Evolutionary conservation across 371 early-diverging fungal species (phyloP).

Genomic region (Basidiobolus meristosporus): DNA sequence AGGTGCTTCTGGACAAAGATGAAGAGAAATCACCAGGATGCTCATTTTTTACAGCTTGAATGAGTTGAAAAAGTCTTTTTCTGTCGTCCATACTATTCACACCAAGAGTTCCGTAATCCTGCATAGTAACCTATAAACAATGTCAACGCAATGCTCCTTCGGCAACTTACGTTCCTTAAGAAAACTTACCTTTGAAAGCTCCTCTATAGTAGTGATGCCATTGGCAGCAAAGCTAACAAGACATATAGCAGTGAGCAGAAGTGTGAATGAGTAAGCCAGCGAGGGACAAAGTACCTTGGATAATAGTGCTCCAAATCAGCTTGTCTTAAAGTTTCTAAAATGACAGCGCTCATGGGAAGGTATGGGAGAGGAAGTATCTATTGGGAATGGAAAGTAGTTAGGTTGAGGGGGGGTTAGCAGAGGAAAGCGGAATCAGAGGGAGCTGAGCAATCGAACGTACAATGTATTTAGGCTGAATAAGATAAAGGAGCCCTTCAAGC

Average conservation of each 20-base stretch:
- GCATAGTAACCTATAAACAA: slow-evolving; percentile 42
- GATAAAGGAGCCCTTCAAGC: too few species aligned
- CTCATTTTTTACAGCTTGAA: slow-evolving; percentile 19
- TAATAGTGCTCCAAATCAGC: slow-evolving; percentile 14
- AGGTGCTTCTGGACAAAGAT: neutral
- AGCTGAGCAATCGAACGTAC: too few species aligned
- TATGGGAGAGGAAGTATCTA: too few species aligned
- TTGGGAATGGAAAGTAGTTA: too few species aligned
- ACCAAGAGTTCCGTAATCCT: slow-evolving; percentile 59
- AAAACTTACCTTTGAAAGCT: slow-evolving; percentile 22
- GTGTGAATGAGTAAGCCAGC: slow-evolving; percentile 4
- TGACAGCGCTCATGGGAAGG: neutral
- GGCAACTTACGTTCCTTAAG: neutral
- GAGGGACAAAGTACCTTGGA: slow-evolving; percentile 7
- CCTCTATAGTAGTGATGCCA: slow-evolving; percentile 35
- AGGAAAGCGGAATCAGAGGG: too few species aligned
- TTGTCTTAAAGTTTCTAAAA: slow-evolving; percentile 14
- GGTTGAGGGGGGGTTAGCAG: too few species aligned
- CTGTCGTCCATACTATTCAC: slow-evolving; percentile 58
- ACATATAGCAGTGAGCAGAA: neutral
- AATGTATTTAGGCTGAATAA: too few species aligned
- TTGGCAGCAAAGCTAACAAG: slow-evolving; percentile 22
- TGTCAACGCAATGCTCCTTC: neutral
- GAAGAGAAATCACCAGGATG: neutral
- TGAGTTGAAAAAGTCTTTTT: slow-evolving; percentile 52